Evolutionary conservation across 768 basidiomycete species (phyloP).

Genomic region (Ephemerocybe angulata): DNA sequence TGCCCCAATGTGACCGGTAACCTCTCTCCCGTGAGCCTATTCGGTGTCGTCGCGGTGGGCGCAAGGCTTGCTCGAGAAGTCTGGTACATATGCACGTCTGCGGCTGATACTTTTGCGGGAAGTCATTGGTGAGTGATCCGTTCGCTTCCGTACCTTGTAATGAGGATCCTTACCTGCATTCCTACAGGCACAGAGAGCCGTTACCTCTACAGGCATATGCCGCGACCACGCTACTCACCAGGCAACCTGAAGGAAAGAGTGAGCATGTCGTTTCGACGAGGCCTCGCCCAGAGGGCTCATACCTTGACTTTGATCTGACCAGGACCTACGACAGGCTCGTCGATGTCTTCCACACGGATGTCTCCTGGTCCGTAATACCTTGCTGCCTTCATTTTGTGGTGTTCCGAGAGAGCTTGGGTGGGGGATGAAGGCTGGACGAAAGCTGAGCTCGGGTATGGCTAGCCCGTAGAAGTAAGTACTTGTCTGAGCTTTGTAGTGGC

Average conservation of each 20-base stretch:
- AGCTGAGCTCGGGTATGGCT: neutral
- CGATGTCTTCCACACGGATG: constrained; percentile 41
- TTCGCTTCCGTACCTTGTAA: neutral
- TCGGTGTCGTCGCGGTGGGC: constrained; percentile 25
- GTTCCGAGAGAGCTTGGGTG: neutral
- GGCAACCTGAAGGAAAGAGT: constrained; percentile 19
- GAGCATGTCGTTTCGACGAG: neutral
- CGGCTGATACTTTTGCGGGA: constrained; percentile 38
- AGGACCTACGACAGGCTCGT: constrained; percentile 30
- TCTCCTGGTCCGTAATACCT: constrained; percentile 43
- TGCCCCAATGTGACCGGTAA: constrained; percentile 44
- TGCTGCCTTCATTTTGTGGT: constrained; percentile 39
- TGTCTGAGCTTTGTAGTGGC: no score
- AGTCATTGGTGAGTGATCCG: neutral
- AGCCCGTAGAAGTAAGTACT: no score
- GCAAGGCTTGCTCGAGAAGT: neutral
- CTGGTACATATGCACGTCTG: constrained; percentile 44
- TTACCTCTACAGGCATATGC: neutral
- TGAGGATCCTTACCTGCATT: constrained; percentile 26
- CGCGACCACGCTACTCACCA: constrained; percentile 19
- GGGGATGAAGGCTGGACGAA: neutral
- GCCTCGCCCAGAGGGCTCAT: neutral
- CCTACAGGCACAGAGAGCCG: constrained; percentile 15
- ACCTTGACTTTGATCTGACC: constrained; percentile 46
- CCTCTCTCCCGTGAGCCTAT: constrained; percentile 35